These are phyloP conservation scores for Diplosphaera chodatii DNA, from an alignment of 139 green algal species.

Conservation along the genomic window DNA sequence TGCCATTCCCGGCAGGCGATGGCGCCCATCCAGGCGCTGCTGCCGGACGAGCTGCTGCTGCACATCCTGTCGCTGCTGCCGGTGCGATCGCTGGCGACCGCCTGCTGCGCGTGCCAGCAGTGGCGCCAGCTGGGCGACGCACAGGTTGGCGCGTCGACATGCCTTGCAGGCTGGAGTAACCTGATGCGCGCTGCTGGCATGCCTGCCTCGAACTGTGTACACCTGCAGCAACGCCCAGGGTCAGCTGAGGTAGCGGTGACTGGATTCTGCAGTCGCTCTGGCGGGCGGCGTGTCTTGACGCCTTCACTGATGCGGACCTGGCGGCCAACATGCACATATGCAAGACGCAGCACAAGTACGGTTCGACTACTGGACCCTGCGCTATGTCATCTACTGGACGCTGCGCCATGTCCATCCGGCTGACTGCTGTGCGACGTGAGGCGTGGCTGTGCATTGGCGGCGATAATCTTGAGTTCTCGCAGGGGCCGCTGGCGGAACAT, in stretches of 20 bases:
- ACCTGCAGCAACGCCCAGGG: too few relatives aligned
- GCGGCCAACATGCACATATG: conserved; percentile 22
- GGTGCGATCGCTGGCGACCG: conserved; percentile 41
- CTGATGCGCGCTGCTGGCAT: too few relatives aligned
- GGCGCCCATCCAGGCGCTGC: conserved; percentile 56
- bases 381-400: too few relatives aligned
- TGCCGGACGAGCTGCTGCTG: conserved; percentile 69
- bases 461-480: too few relatives aligned
- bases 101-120: conserved; percentile 61
- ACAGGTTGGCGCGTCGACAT: too few relatives aligned
- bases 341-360: conserved; percentile 17
- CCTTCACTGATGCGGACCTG: conserved; percentile 28
- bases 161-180: too few relatives aligned
- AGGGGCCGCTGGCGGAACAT: conserved; percentile 59
- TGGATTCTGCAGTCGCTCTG: conserved; percentile 61
- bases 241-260: too few relatives aligned
- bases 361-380: too few relatives aligned
- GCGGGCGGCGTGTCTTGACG: conserved; percentile 54
- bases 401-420: too few relatives aligned
- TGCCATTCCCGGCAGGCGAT: conserved; percentile 34
- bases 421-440: too few relatives aligned
- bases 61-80: conserved; percentile 46
- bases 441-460: too few relatives aligned
- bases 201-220: too few relatives aligned
- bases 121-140: conserved; percentile 40